Conservation (phyloP, 2,329 filamentous ascomycete species). For the Neurospora sp. region DNA sequence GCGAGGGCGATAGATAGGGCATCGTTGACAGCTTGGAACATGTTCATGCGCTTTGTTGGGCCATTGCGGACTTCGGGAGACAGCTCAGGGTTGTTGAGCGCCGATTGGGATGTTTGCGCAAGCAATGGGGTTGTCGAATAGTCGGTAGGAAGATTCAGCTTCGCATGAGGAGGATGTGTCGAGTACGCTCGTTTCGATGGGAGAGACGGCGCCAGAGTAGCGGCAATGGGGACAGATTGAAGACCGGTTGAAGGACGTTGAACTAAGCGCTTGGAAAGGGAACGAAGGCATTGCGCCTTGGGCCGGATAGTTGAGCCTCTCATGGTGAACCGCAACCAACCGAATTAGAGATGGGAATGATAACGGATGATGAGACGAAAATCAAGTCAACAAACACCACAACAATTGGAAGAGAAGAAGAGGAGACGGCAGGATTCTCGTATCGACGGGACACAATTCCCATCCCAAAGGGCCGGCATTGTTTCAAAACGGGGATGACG, state of each 20-base stretch:
- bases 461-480: background rate
- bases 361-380: background rate
- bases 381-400: background rate
- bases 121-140: constrained; percentile 75
- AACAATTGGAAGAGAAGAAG: background rate
- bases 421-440: background rate
- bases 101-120: constrained; percentile 64
- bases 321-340: constrained; percentile 6
- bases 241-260: background rate
- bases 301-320: constrained; percentile 6
- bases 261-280: background rate
- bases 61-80: constrained; percentile 53
- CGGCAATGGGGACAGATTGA: background rate
- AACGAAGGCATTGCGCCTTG: background rate
- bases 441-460: background rate
- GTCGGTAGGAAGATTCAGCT: constrained; percentile 78
- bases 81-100: constrained; percentile 64
- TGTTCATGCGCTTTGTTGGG: constrained; percentile 77
- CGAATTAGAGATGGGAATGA: background rate
- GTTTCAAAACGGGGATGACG: constrained; percentile 6
- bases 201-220: background rate
- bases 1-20: constrained; percentile 74
- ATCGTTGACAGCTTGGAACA: constrained; percentile 90
- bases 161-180: constrained; percentile 47
- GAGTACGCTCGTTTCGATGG: constrained; percentile 33